These are phyloP conservation scores for Colletotrichum noveboracense DNA, from an alignment of 2,329 filamentous ascomycete species.

Conservation along the genomic window DNA sequence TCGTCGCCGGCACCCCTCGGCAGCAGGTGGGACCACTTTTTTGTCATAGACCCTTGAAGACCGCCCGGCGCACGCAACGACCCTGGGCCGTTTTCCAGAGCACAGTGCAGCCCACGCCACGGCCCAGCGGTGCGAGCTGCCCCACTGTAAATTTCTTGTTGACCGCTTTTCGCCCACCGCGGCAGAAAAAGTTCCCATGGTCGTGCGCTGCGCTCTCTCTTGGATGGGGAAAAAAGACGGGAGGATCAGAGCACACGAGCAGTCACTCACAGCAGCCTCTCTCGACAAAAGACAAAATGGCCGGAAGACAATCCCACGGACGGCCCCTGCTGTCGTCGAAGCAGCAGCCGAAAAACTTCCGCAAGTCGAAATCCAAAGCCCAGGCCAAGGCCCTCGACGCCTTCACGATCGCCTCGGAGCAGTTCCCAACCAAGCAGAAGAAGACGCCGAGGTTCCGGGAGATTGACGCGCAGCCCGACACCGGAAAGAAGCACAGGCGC, in stretches of 20 bases:
- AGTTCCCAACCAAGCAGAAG: conserved; percentile 53
- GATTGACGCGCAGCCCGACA: conserved; percentile 46
- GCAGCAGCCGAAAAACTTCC: conserved; percentile 37
- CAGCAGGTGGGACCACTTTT: conserved; percentile 2
- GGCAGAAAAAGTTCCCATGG: conserved; percentile 21
- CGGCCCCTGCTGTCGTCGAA: conserved; percentile 49
- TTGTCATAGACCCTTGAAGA: conserved; percentile 3
- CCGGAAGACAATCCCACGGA: conserved; percentile 64
- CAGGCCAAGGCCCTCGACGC: conserved; percentile 60
- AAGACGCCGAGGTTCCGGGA: conserved; percentile 56
- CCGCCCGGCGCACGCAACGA: not conserved
- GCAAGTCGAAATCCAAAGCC: conserved; percentile 52
- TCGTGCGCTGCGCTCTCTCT: not conserved
- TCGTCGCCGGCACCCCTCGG: conserved; percentile 7
- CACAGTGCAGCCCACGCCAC: not conserved
- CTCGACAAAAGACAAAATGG: conserved; percentile 44
- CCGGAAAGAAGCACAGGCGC: conserved; percentile 21
- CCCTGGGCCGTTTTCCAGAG: not conserved
- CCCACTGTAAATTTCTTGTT: conserved; percentile 20
- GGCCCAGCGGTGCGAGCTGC: not conserved
- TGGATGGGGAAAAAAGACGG: not conserved
- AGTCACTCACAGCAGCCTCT: not conserved
- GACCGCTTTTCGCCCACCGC: conserved; percentile 23
- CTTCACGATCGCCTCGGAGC: conserved; percentile 61
- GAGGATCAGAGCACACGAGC: not conserved